Conservation (phyloP, 805 yeast genomes). For the Kurtzmaniella cleridarum region DNA sequence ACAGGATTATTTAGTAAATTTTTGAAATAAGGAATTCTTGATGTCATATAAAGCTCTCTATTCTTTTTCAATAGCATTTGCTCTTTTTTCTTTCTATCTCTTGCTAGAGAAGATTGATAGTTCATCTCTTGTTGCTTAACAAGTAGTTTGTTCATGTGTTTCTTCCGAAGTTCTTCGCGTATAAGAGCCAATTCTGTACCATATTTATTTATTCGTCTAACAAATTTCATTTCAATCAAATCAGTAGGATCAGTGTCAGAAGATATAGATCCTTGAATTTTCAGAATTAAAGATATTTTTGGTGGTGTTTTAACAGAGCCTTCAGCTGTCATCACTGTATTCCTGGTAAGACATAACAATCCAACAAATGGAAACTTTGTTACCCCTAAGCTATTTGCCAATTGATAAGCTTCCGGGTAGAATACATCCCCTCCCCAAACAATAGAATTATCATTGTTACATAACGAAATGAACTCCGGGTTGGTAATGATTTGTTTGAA, state of each 20-base stretch:
- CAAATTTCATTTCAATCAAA: conserved; percentile 33
- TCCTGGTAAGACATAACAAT: conserved; percentile 62
- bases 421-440: conserved; percentile 87
- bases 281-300: conserved; percentile 54
- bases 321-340: conserved; percentile 47
- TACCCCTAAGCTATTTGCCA: conserved; percentile 68
- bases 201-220: conserved; percentile 47
- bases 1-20: conserved; percentile 8
- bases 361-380: conserved; percentile 81
- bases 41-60: conserved; percentile 34
- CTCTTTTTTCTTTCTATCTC: conserved; percentile 52
- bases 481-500: conserved; percentile 51
- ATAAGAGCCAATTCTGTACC: conserved; percentile 57
- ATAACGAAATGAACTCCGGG: conserved; percentile 40
- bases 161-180: conserved; percentile 58
- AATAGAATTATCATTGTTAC: conserved; percentile 40
- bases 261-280: conserved; percentile 57
- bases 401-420: conserved; percentile 79
- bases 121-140: conserved; percentile 74
- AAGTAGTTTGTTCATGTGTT: conserved; percentile 50
- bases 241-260: conserved; percentile 30
- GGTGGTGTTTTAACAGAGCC: conserved; percentile 52
- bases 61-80: conserved; percentile 20
- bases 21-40: conserved; percentile 23
- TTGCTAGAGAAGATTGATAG: conserved; percentile 61